Percentiles rank a stretch among this genome's conserved stretches.
These are phyloP conservation scores for Diaporthe longicolla DNA, from an alignment of 2,329 filamentous ascomycete genomes.

Conservation along the genomic window DNA sequence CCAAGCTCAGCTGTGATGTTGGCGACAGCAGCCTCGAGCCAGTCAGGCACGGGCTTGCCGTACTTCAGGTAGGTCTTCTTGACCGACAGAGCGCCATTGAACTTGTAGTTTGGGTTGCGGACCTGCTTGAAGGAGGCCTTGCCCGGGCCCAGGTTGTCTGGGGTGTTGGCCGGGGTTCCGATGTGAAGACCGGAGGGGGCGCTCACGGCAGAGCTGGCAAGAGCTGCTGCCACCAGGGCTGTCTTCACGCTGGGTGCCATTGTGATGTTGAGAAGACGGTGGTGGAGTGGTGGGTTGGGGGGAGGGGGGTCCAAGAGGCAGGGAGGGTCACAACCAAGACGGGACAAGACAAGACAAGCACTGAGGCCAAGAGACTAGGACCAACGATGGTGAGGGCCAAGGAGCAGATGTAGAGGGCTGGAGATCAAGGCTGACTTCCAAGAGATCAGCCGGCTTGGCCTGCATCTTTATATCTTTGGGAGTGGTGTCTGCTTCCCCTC, in stretches of 20 bases:
- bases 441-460: slow-evolving; percentile 20
- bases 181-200: slow-evolving; percentile 31
- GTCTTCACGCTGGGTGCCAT: slow-evolving; percentile 34
- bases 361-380: slow-evolving; percentile 29
- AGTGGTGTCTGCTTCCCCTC: neutral
- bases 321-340: slow-evolving; percentile 32
- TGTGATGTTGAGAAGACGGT: neutral
- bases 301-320: neutral
- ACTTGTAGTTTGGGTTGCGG: slow-evolving; percentile 42
- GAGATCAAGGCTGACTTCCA: neutral
- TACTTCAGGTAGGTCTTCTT: slow-evolving; percentile 46
- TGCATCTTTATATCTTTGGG: slow-evolving; percentile 31
- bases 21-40: slow-evolving; percentile 40
- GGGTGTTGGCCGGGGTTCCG: slow-evolving; percentile 28
- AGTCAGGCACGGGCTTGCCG: slow-evolving; percentile 40
- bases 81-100: slow-evolving; percentile 42
- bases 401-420: slow-evolving; percentile 31
- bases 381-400: slow-evolving; percentile 31
- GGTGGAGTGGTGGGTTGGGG: neutral
- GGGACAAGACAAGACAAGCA: slow-evolving; percentile 25
- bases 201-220: slow-evolving; percentile 36
- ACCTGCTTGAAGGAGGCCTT: slow-evolving; percentile 41
- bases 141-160: slow-evolving; percentile 26
- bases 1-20: slow-evolving; percentile 25
- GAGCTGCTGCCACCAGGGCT: slow-evolving; percentile 31